Evolutionary conservation across 2,329 filamentous ascomycete species (phyloP).

Genomic region (Arthroderma sp.): DNA sequence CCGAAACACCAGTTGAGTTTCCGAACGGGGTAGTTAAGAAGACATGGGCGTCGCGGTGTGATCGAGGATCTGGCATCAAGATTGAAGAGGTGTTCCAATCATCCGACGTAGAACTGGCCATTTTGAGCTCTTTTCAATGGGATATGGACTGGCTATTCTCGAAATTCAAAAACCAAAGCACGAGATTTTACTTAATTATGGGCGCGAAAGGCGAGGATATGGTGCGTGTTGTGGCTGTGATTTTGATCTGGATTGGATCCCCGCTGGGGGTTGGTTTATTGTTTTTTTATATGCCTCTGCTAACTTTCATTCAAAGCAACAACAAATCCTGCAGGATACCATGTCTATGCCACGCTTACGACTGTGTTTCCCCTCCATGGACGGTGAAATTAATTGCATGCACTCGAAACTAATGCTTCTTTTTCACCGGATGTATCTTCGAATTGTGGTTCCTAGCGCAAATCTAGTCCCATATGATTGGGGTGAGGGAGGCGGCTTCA

Average conservation of each 20-base stretch:
- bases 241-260: background rate
- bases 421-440: conserved; percentile 59
- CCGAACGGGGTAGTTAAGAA: conserved; percentile 59
- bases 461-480: conserved; percentile 81
- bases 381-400: conserved; percentile 59
- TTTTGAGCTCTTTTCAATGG: conserved; percentile 80
- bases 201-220: conserved; percentile 40
- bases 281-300: background rate
- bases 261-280: background rate
- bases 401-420: conserved; percentile 89
- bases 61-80: conserved; percentile 61
- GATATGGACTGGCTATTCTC: conserved; percentile 65
- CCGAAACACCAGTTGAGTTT: conserved; percentile 28
- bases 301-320: conserved; percentile 18
- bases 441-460: conserved; percentile 74
- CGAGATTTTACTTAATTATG: conserved; percentile 53
- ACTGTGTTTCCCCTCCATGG: conserved; percentile 71
- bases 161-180: conserved; percentile 51
- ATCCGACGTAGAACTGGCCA: conserved; percentile 55
- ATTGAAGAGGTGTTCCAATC: conserved; percentile 77
- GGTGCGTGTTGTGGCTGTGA: conserved; percentile 16
- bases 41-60: conserved; percentile 58
- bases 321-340: conserved; percentile 27
- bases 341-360: conserved; percentile 42
- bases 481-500: conserved; percentile 67